A percentile compares a stretch with the other conserved stretches of the same genome.
Evolutionary conservation across 1,139 yeast species (phyloP).

Genomic region (Saccharomyces pastorianus): DNA sequence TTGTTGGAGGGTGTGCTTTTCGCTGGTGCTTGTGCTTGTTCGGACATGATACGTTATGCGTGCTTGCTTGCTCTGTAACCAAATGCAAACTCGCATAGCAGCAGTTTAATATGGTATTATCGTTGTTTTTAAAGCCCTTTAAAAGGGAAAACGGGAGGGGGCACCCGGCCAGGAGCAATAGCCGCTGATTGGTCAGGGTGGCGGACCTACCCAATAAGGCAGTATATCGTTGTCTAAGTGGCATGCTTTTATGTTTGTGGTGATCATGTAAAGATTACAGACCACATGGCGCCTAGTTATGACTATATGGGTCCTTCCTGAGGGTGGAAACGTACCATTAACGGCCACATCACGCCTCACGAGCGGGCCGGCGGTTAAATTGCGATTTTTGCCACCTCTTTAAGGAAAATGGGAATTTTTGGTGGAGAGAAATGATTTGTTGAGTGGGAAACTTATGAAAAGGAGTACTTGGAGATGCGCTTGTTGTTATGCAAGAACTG

Average conservation of each 20-base stretch:
- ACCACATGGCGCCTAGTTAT: not conserved
- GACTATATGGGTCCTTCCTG: too few relatives aligned
- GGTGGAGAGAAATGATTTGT: not conserved
- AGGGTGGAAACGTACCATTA: not conserved
- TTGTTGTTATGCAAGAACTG: not conserved
- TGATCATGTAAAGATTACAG: too few relatives aligned
- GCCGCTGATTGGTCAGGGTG: not conserved
- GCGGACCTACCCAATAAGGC: not conserved
- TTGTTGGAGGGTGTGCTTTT: not conserved
- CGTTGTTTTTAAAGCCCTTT: not conserved
- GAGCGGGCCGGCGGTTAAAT: not conserved
- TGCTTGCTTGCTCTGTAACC: not conserved
- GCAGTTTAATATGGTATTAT: not conserved
- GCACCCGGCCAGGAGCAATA: not conserved
- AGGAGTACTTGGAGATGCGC: not conserved
- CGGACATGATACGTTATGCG: constrained; percentile 4
- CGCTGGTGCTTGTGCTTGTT: constrained; percentile 1
- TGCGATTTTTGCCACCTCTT: not conserved
- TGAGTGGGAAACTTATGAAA: not conserved
- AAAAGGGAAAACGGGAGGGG: not conserved
- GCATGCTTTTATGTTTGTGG: not conserved
- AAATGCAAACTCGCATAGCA: too few relatives aligned
- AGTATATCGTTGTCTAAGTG: not conserved
- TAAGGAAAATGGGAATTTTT: not conserved
- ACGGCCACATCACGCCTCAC: not conserved